A percentile compares a stretch with the other conserved stretches of the same genome.
These are phyloP conservation scores for Clarireedia monteithiana DNA, from an alignment of 2,329 filamentous ascomycete species.

Conservation along the genomic window DNA sequence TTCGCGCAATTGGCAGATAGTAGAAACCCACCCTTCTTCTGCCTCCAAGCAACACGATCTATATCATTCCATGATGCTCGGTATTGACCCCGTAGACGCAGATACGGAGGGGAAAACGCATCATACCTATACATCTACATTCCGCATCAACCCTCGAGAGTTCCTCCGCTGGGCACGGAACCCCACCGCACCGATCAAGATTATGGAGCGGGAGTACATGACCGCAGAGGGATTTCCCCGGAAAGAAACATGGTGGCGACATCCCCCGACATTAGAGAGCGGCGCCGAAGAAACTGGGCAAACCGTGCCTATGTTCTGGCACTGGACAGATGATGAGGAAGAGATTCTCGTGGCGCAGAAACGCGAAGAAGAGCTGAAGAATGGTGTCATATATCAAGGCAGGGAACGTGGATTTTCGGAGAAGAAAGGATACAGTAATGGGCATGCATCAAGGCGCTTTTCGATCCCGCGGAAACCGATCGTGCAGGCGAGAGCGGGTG, in stretches of 20 bases:
- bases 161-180: slow-evolving; percentile 2
- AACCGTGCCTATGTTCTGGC: slow-evolving; percentile 14
- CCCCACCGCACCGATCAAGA: slow-evolving; percentile 16
- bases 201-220: slow-evolving; percentile 20
- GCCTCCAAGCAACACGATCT: background rate
- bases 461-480: too few relatives aligned
- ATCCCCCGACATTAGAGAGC: slow-evolving; percentile 21
- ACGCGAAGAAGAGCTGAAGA: background rate
- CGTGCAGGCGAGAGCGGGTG: too few relatives aligned
- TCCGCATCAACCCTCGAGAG: background rate
- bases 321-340: background rate
- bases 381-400: too few relatives aligned
- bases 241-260: slow-evolving; percentile 25
- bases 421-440: background rate
- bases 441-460: background rate
- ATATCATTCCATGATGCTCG: background rate
- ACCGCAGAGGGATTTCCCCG: slow-evolving; percentile 18
- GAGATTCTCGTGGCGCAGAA: background rate
- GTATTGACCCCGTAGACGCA: background rate
- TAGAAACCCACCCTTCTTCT: background rate
- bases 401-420: background rate
- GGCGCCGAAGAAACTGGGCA: slow-evolving; percentile 7
- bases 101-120: background rate
- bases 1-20: slow-evolving; percentile 12
- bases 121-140: background rate